A percentile compares a stretch with the other conserved stretches of the same genome.
Evolutionary conservation across 2,329 filamentous ascomycete genomes (phyloP).

Genomic region (Biscogniauxia mediterranea): DNA sequence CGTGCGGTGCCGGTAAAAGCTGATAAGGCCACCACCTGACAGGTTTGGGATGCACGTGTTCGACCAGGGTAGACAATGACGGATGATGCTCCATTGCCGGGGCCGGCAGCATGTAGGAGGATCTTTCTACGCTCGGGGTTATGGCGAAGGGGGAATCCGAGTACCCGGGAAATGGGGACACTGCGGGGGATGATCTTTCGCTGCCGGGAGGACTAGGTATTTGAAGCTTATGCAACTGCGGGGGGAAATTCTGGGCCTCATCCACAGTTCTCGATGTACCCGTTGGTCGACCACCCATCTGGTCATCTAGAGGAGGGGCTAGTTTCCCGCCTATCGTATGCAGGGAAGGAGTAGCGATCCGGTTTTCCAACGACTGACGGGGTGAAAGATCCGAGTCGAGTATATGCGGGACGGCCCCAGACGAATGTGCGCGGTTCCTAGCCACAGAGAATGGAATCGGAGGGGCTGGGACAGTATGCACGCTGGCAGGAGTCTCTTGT

Average conservation of each 20-base stretch:
- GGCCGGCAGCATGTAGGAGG: conserved; percentile 54
- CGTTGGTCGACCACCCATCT: conserved; percentile 15
- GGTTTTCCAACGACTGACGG: conserved; percentile 35
- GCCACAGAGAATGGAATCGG: conserved; percentile 13
- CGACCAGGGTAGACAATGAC: conserved; percentile 43
- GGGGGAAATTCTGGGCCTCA: conserved; percentile 10
- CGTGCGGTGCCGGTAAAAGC: conserved; percentile 68
- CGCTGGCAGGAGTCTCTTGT: conserved; percentile 14
- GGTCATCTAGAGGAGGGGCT: conserved; percentile 29
- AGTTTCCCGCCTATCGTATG: conserved; percentile 32
- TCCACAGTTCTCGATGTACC: conserved; percentile 16
- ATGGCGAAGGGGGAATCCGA: conserved; percentile 55
- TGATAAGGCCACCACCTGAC: conserved; percentile 80
- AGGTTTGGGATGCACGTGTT: conserved; percentile 40
- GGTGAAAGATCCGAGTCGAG: conserved; percentile 41
- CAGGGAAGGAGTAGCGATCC: conserved; percentile 19
- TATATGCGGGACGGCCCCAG: conserved; percentile 39
- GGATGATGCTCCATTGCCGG: conserved; percentile 46
- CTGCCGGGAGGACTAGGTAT: conserved; percentile 48
- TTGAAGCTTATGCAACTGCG: conserved; percentile 40
- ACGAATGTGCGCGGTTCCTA: conserved; percentile 47
- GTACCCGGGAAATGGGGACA: conserved; percentile 67
- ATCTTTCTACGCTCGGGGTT: conserved; percentile 42
- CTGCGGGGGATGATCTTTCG: conserved; percentile 44
- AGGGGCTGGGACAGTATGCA: conserved; percentile 16